These are phyloP conservation scores for Sonneratia alba DNA, from an alignment of 345 rosid genomes.

Conservation along the genomic window DNA sequence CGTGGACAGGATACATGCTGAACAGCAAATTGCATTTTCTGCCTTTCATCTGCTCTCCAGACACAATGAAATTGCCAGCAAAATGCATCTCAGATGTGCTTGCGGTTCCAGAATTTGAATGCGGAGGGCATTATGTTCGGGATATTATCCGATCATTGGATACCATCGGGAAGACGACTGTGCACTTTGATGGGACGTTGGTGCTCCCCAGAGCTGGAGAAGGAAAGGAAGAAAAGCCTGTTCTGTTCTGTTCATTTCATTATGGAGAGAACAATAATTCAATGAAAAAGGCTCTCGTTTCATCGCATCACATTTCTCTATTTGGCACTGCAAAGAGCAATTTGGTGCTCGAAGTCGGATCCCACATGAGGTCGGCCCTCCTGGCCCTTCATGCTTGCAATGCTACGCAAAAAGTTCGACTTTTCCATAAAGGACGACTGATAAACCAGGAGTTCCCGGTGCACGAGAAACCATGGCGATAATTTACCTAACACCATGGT, in stretches of 20 bases:
- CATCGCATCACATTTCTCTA: not conserved
- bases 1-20: not conserved
- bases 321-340: not conserved
- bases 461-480: no score
- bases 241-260: not conserved
- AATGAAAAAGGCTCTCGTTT: not conserved
- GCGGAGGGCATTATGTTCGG: not conserved
- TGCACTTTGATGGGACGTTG: not conserved
- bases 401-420: not conserved
- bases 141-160: not conserved
- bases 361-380: not conserved
- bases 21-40: not conserved
- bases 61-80: not conserved
- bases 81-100: not conserved
- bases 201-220: not conserved
- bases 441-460: not conserved
- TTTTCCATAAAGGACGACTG: not conserved
- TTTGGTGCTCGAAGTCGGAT: not conserved
- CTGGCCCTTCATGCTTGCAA: not conserved
- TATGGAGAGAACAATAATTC: not conserved
- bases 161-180: not conserved
- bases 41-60: not conserved
- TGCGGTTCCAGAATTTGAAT: not conserved
- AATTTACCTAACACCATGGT: no score
- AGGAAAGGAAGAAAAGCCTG: not conserved